Base-by-base conservation (phyloP, 495 filamentous ascomycete species). In the Penicillium coffeae region DNA sequence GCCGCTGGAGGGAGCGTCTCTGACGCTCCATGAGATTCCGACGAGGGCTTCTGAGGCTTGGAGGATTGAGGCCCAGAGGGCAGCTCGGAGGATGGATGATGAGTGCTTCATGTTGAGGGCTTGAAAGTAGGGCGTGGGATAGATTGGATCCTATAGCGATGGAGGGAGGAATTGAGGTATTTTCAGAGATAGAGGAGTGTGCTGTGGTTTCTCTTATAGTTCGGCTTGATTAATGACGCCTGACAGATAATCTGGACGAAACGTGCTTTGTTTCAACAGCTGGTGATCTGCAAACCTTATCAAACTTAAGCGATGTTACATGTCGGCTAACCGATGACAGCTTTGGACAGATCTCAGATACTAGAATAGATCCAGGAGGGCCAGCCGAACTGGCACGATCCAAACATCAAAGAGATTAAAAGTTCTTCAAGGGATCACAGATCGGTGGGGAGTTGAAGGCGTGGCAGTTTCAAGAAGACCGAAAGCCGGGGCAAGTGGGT, bases 21-120 rank as follows among this genome's bases (percentile, higher is more conserved):
- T 30, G 8, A 58, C 38, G 16, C 37, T 52, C 53, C 61, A 62
- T 13, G 44, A 43, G 14, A 62, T 21, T 15, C 56, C 60, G 48
- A 63, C 56, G 2, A 60, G 48, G 48, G 60, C 56, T 16, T 41
- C 13, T 16, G 51, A 34, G 16, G 55, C 45, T 33, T 48, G 45
- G 35, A 56, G 44, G 45, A 56, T 25, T 13, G 46, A 43, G 36
- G 49, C 30, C 18, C 55, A 35, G 25, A 53, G 10, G 41, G 48
- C 19, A 13, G 51, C 25, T 25, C 21, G 40, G 33, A 52, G 19
- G 14, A 54, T 10, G 34, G 34, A 15, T n/a, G 46, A 34, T 18
- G 47, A 16, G 21, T 38, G 22, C 16, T 55, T 62, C 55, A 59
- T 56, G 41, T 32, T 52, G 58, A 35, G 15, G 33, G 12, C 21